A percentile compares a stretch with the other conserved stretches of the same genome.
Evolutionary conservation across 2,329 filamentous ascomycete genomes (phyloP).

Genomic region (Trichoderma hamatum): DNA sequence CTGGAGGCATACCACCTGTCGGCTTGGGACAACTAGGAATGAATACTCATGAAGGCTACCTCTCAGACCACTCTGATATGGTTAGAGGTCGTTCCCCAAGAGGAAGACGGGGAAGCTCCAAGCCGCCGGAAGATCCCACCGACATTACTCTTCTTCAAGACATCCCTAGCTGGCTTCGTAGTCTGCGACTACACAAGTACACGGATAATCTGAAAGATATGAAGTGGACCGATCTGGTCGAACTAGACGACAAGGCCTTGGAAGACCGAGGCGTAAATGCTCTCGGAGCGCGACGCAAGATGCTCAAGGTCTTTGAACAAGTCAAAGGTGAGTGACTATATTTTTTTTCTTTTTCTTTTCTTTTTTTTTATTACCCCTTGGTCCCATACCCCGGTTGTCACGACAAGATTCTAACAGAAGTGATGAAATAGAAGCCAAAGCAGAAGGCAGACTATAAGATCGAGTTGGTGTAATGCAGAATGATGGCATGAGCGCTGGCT

Average conservation of each 20-base stretch:
- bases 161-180: conserved; percentile 94
- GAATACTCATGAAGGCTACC: conserved; percentile 76
- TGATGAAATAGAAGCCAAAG: conserved; percentile 64
- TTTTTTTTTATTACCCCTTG: too few species aligned
- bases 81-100: conserved; percentile 87
- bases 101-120: conserved; percentile 89
- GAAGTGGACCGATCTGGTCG: conserved; percentile 91
- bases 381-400: not conserved
- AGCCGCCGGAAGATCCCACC: conserved; percentile 96
- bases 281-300: conserved; percentile 90
- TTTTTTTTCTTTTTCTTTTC: too few species aligned
- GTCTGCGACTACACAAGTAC: conserved; percentile 95
- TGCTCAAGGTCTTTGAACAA: conserved; percentile 99
- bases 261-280: conserved; percentile 95
- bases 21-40: conserved; percentile 73
- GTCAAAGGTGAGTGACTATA: conserved; percentile 67
- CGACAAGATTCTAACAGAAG: conserved; percentile 29
- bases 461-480: conserved; percentile 4
- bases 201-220: conserved; percentile 97
- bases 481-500: conserved; percentile 14
- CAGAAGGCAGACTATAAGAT: conserved; percentile 68
- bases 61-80: conserved; percentile 93
- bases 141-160: conserved; percentile 89
- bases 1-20: conserved; percentile 70
- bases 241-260: conserved; percentile 88